phyloP scores from a whole-genome alignment of 2,329 filamentous ascomycete species.

The Stylonectria norvegica region DNA sequence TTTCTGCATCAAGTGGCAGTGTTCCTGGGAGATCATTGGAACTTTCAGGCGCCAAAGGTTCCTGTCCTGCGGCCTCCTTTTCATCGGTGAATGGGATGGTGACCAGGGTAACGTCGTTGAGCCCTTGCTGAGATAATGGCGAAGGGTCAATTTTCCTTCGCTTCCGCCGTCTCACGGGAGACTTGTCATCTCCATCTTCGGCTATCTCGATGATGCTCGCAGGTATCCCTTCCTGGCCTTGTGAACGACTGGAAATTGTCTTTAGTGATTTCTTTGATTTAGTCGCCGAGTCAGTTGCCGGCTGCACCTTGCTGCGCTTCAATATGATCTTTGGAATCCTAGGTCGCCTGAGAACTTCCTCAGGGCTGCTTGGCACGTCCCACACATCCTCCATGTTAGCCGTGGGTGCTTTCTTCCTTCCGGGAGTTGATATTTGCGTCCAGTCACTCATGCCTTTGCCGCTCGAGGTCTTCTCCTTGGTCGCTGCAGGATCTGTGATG shows the following conservation, averaged over 20 bases:
- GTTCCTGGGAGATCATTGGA: conserved; percentile 29
- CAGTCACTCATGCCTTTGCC: conserved; percentile 21
- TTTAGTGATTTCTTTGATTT: neutral
- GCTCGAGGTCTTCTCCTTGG: conserved; percentile 8
- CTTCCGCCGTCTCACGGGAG: conserved; percentile 17
- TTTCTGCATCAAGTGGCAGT: conserved; percentile 21
- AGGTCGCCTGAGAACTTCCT: conserved; percentile 8
- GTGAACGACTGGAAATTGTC: too few species aligned
- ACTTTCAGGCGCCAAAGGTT: conserved; percentile 9
- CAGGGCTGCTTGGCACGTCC: conserved; percentile 45
- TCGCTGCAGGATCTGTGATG: conserved; percentile 27
- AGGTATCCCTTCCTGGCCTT: too few species aligned
- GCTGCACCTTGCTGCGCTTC: conserved; percentile 11
- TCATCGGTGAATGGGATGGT: conserved; percentile 20
- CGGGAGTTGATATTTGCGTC: conserved; percentile 35
- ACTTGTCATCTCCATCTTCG: conserved; percentile 1
- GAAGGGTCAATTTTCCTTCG: conserved; percentile 20
- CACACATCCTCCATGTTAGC: conserved; percentile 35
- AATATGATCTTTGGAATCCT: conserved; percentile 15
- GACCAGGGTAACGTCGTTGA: conserved; percentile 26
- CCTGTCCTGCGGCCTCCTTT: conserved; percentile 7
- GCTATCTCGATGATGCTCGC: too few species aligned
- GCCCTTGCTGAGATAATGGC: conserved; percentile 11
- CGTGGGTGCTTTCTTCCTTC: conserved; percentile 21
- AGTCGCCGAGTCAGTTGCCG: neutral